These are phyloP conservation scores for Posidonia oceanica DNA, from an alignment of 116 monocot species.

Conservation along the genomic window DNA sequence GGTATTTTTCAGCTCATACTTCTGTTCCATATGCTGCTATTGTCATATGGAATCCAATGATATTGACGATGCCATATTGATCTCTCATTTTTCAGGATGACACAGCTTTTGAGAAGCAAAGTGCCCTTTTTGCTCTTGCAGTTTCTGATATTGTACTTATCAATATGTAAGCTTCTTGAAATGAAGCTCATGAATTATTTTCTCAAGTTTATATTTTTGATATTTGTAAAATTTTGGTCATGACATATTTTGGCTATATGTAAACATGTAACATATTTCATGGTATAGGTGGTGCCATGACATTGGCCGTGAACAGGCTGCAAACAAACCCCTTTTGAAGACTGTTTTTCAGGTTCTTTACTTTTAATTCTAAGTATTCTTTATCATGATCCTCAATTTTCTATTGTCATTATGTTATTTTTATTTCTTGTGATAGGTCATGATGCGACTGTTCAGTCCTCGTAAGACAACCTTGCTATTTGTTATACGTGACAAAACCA, in stretches of 20 bases:
- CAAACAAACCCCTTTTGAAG: conserved; percentile 93
- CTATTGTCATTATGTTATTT: not conserved
- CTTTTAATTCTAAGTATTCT: not conserved
- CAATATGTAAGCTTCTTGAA: conserved; percentile 67
- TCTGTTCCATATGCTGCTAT: too few species aligned
- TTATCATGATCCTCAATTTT: not conserved
- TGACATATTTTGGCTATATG: not conserved
- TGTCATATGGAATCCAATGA: too few species aligned
- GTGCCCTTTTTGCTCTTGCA: conserved; percentile 97
- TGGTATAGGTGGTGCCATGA: conserved; percentile 96
- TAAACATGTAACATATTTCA: not conserved
- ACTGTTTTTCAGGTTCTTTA: conserved; percentile 78
- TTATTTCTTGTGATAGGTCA: conserved; percentile 41
- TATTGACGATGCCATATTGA: too few species aligned
- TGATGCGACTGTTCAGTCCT: conserved; percentile 96
- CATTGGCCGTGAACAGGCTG: conserved; percentile 99
- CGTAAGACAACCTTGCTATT: conserved; percentile 90
- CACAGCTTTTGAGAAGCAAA: conserved; percentile 97
- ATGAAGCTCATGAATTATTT: not conserved
- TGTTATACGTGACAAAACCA: conserved; percentile 96
- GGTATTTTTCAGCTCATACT: conserved; percentile 29
- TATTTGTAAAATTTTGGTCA: not conserved
- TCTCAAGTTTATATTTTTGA: not conserved
- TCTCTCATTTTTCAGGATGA: conserved; percentile 64
- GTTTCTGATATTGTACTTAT: conserved; percentile 96